Percentiles rank a stretch among this genome's conserved stretches.
These are phyloP conservation scores for Sphaerostilbella broomeana DNA, from an alignment of 2,329 filamentous ascomycete genomes.

Conservation along the genomic window DNA sequence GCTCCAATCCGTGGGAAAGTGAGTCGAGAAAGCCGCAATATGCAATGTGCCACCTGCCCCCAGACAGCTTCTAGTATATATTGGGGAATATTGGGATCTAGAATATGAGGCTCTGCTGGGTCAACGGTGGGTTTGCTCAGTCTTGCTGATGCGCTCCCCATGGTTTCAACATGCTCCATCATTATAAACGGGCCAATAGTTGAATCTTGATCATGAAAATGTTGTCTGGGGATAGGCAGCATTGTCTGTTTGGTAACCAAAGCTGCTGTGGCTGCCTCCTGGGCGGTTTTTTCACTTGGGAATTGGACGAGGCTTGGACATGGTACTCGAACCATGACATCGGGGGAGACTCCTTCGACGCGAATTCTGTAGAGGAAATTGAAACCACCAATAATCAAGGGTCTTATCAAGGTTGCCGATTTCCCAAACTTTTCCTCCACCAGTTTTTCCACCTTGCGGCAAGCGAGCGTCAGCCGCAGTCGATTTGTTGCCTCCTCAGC, in stretches of 20 bases:
- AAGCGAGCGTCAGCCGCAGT: conserved; percentile 15
- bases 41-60: conserved; percentile 30
- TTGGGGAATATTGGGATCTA: conserved; percentile 24
- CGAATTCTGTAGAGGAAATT: conserved; percentile 22
- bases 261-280: conserved; percentile 19
- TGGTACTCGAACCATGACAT: conserved; percentile 20
- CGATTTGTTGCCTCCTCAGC: conserved; percentile 21
- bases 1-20: conserved; percentile 35
- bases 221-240: conserved; percentile 20
- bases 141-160: conserved; percentile 17
- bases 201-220: conserved; percentile 18
- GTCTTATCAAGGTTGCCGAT: conserved; percentile 16
- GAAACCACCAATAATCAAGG: conserved; percentile 23
- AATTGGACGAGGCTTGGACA: conserved; percentile 17
- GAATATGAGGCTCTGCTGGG: conserved; percentile 17
- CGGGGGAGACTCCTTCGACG: conserved; percentile 12
- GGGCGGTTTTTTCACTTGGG: conserved; percentile 19
- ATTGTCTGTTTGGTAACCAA: conserved; percentile 17
- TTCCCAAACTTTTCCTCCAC: conserved; percentile 15
- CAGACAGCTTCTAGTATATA: conserved; percentile 27
- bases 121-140: conserved; percentile 17
- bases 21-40: conserved; percentile 31
- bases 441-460: conserved; percentile 19
- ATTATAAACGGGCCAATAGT: conserved; percentile 20
- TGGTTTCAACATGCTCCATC: conserved; percentile 16